Evolutionary conservation across 2,329 filamentous ascomycete genomes (phyloP).

Genomic region (Sclerotinia glacialis): DNA sequence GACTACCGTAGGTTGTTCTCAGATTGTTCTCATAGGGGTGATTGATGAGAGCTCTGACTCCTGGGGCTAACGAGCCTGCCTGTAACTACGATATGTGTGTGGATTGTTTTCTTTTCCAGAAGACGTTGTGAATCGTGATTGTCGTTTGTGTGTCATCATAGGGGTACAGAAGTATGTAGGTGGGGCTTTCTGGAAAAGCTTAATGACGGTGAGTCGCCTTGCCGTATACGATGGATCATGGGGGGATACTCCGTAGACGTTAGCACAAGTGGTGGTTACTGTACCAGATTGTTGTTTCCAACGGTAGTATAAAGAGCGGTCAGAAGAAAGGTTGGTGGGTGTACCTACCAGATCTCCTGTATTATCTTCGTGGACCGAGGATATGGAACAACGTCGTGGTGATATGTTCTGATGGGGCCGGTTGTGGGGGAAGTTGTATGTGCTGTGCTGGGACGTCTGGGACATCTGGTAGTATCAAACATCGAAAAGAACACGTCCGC

Average conservation of each 20-base stretch:
- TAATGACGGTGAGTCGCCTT: neutral
- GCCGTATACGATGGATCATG: neutral
- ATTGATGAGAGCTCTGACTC: neutral
- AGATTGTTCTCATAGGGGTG: neutral
- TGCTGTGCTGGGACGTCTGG: neutral
- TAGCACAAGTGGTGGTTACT: too few species aligned
- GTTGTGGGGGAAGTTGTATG: neutral
- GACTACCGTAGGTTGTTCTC: too few species aligned
- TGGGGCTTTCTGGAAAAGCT: neutral
- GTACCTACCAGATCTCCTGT: too few species aligned
- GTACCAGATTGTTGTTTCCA: too few species aligned
- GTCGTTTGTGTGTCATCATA: neutral
- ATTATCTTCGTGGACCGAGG: neutral
- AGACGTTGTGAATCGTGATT: neutral
- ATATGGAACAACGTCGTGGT: neutral
- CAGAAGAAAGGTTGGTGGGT: too few species aligned
- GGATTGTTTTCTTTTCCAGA: neutral
- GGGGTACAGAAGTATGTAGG: neutral
- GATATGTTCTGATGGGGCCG: neutral
- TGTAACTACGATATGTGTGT: neutral
- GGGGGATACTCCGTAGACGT: too few species aligned
- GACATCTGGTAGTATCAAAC: neutral
- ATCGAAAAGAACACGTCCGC: constrained; percentile 5
- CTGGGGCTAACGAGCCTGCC: neutral
- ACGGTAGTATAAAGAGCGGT: too few species aligned